Base-by-base conservation (phyloP, 208 protist genomes). In the Trypanosoma grayi region DNA sequence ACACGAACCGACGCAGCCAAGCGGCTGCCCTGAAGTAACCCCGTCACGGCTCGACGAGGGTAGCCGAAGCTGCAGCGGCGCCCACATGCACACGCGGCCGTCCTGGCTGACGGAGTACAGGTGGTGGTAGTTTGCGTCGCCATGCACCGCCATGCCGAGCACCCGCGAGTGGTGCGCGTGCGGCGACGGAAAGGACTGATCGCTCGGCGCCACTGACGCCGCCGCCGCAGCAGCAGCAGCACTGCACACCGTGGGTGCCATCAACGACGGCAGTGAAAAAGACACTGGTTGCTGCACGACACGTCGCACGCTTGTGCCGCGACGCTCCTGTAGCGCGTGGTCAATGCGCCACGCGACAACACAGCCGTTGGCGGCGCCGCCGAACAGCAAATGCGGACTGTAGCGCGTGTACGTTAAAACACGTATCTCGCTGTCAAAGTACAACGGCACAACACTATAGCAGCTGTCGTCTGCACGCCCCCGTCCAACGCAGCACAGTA, bases 21-120 rank as follows among this genome's bases (percentile, higher is more conserved):
- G 73, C 2, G 69, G 47, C n/a, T 63, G 62, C 44, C 72, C 81
- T n/a, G 69, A 63, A 4, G 81, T 40, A 62, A 75, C 74, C 11
- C 68, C 69, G 46, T 63, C 66, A 46, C 73, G 78, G 36, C 74
- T 72, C 44, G 77, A 70, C n/a, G 58, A 60, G 8, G 77, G 77
- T 43, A 76, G 51, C 10, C 64, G 54, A 16, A 79, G 60, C 55
- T 79, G 63, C 55, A 58, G 67, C 25, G 67, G 60, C 8, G 63
- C 16, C 86, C 83, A 93, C 53, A 77, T 83, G 61, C 79, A 85
- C 18, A 93, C 78, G 22, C 74, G 67, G 2, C 83, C 86, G 24
- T 93, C 83, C 45, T 84, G 65, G 45, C 83, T 83, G 18, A 93
- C 61, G 16, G 78, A 81, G 71, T 85, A 83, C 4, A 90, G 68